Evolutionary conservation across 805 yeast species (phyloP).

Genomic region (Cyberlindnera petersonii): DNA sequence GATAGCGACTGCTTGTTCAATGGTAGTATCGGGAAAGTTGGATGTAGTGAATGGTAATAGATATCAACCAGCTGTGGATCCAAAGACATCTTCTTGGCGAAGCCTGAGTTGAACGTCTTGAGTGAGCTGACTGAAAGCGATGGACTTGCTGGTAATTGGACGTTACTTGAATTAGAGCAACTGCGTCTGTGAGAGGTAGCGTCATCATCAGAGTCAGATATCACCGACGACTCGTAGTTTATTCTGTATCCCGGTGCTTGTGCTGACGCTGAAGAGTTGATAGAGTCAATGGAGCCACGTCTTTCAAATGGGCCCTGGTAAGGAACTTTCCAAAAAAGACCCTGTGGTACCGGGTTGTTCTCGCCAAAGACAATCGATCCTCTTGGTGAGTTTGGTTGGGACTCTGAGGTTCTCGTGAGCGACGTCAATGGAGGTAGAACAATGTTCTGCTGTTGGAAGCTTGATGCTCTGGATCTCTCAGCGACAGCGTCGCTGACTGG

Average conservation of each 20-base stretch:
- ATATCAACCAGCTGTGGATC: slow-evolving; percentile 37
- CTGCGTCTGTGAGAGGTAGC: slow-evolving; percentile 24
- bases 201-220: slow-evolving; percentile 29
- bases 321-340: slow-evolving; percentile 29
- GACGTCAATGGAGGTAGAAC: slow-evolving; percentile 22
- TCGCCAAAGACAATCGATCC: slow-evolving; percentile 2
- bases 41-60: slow-evolving; percentile 44
- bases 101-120: slow-evolving; percentile 19
- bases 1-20: slow-evolving; percentile 27
- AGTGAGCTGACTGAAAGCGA: slow-evolving; percentile 22
- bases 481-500: slow-evolving; percentile 12
- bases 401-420: slow-evolving; percentile 10
- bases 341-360: slow-evolving; percentile 19
- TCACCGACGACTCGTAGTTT: slow-evolving; percentile 23
- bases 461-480: slow-evolving; percentile 17
- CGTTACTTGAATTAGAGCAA: slow-evolving; percentile 19
- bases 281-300: slow-evolving; percentile 27
- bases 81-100: slow-evolving; percentile 11
- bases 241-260: slow-evolving; percentile 9
- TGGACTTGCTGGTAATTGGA: slow-evolving; percentile 22
- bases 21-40: slow-evolving; percentile 36
- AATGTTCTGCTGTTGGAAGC: slow-evolving; percentile 15
- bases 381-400: slow-evolving; percentile 11
- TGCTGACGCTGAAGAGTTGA: slow-evolving; percentile 20
- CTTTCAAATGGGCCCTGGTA: slow-evolving; percentile 27